A percentile compares a stretch with the other conserved stretches of the same genome.
Evolutionary conservation across 495 filamentous ascomycete genomes (phyloP).

Genomic region (Saxispiralis lemnorum): DNA sequence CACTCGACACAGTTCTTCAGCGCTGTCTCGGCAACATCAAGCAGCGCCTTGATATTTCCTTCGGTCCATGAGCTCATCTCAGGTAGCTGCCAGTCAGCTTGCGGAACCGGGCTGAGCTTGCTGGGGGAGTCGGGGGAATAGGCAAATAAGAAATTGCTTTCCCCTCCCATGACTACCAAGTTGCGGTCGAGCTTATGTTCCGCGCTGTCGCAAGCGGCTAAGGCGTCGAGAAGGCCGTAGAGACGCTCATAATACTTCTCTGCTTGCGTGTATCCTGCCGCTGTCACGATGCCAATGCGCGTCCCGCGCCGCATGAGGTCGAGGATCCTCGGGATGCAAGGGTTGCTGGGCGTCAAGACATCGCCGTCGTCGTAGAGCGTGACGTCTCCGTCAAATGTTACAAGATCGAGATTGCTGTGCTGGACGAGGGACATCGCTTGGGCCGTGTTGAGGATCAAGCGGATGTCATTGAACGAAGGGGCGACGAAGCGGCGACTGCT

Average conservation of each 20-base stretch:
- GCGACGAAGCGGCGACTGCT: constrained; percentile 84
- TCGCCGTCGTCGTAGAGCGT: constrained; percentile 91
- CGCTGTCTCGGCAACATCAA: constrained; percentile 73
- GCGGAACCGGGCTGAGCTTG: constrained; percentile 42
- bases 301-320: constrained; percentile 42
- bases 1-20: constrained; percentile 60
- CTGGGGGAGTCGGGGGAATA: constrained; percentile 40
- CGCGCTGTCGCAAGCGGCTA: constrained; percentile 43
- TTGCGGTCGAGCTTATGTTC: constrained; percentile 48
- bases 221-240: constrained; percentile 64
- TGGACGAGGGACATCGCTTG: constrained; percentile 72
- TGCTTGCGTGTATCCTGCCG: constrained; percentile 84
- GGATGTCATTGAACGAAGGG: constrained; percentile 93
- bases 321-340: constrained; percentile 63
- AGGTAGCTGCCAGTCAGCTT: constrained; percentile 59
- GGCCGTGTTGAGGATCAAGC: constrained; percentile 81
- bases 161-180: constrained; percentile 76
- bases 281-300: constrained; percentile 86
- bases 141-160: constrained; percentile 70
- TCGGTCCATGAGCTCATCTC: constrained; percentile 82
- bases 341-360: constrained; percentile 51
- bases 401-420: constrained; percentile 50
- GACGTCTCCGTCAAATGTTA: constrained; percentile 95
- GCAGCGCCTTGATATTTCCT: constrained; percentile 52
- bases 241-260: constrained; percentile 68